Conservation (phyloP, 2,329 filamentous ascomycete genomes). For the Gnomoniopsis smithogilvyi region DNA sequence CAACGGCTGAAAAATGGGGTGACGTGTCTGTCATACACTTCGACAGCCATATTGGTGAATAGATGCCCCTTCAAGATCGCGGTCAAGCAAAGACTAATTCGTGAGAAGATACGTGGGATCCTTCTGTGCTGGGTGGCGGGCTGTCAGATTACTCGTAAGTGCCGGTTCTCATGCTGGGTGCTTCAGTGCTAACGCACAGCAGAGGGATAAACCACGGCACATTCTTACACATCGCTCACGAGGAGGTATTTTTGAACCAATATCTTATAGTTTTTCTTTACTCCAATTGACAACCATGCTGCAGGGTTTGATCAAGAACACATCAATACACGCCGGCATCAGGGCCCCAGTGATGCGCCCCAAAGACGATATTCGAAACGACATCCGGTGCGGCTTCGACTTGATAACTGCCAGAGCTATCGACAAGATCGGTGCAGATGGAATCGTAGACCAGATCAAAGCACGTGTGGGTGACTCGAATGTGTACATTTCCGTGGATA, state of each 20-base stretch:
- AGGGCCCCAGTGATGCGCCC: constrained; percentile 48
- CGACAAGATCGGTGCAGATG: constrained; percentile 64
- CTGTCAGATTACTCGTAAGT: constrained; percentile 58
- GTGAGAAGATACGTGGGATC: constrained; percentile 69
- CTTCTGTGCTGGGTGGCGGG: constrained; percentile 50
- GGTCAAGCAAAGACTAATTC: too few relatives aligned
- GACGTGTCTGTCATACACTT: constrained; percentile 63
- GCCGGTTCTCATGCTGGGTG: not conserved
- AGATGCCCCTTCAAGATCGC: not conserved
- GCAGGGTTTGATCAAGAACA: constrained; percentile 49
- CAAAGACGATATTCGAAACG: constrained; percentile 50
- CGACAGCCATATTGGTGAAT: constrained; percentile 56
- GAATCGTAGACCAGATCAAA: constrained; percentile 63
- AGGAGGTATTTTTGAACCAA: constrained; percentile 37
- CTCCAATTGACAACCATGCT: not conserved
- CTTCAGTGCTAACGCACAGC: not conserved
- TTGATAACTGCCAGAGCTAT: constrained; percentile 62
- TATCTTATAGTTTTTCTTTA: too few relatives aligned
- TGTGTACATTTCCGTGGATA: constrained; percentile 74
- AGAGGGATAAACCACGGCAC: constrained; percentile 51
- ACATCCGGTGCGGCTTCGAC: constrained; percentile 56
- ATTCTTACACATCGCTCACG: constrained; percentile 59
- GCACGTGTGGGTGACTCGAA: constrained; percentile 46
- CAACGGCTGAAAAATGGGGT: constrained; percentile 54
- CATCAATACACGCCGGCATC: constrained; percentile 60